Evolutionary conservation across 441 rosid genomes (phyloP).

Genomic region (Manihot esculenta): DNA sequence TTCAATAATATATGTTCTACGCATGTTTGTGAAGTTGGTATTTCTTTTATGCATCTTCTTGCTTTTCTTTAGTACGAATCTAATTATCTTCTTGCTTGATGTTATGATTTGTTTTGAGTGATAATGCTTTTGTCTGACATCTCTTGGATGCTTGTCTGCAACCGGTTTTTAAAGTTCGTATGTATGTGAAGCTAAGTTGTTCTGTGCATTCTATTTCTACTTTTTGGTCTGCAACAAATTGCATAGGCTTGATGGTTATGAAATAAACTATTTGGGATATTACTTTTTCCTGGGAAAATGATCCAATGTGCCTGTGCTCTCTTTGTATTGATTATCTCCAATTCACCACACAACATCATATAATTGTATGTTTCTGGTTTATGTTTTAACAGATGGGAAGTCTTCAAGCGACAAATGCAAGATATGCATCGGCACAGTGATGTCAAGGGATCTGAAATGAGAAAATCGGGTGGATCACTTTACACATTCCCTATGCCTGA

Average conservation of each 20-base stretch:
- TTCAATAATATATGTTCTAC: neutral
- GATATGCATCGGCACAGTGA: constrained; percentile 79
- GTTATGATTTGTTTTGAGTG: neutral
- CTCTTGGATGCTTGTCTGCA: neutral
- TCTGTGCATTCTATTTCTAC: no score
- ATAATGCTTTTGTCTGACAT: neutral
- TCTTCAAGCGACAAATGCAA: constrained; percentile 73
- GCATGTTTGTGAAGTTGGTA: neutral
- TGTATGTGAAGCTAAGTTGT: neutral
- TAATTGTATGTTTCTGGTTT: neutral
- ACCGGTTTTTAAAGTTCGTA: neutral
- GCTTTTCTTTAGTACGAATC: neutral
- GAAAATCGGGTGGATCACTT: constrained; percentile 67
- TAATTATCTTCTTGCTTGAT: neutral
- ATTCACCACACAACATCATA: neutral
- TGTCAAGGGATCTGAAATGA: constrained; percentile 66
- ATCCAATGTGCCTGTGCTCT: no score
- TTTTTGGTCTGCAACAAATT: constrained; percentile 2
- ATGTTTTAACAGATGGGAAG: constrained; percentile 59
- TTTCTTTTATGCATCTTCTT: neutral
- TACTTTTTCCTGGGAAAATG: no score
- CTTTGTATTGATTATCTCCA: no score
- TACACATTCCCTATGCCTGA: constrained; percentile 96
- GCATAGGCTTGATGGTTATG: neutral
- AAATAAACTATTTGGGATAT: neutral